A percentile compares a stretch with the other conserved stretches of the same genome.
phyloP scores from a whole-genome alignment of 225 moss, liverwort and hornwort species.

The Asterella californica region DNA sequence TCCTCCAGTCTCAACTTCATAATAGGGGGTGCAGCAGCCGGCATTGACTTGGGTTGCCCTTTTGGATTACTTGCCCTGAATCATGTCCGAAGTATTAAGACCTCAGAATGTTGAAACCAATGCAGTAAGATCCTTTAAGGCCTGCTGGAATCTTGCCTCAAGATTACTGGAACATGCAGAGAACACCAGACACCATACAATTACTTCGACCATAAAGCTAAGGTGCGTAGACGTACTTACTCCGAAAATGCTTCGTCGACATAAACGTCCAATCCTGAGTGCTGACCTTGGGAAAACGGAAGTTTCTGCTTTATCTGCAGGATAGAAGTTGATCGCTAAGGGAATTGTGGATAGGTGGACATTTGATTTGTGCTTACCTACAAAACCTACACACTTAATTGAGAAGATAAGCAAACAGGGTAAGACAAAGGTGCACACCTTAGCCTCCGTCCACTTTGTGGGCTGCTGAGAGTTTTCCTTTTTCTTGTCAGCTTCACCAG shows the following conservation, averaged over 20 bases:
- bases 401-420: not conserved
- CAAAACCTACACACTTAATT: not conserved
- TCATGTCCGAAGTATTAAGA: not conserved
- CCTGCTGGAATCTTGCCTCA: not conserved
- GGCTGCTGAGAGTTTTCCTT: conserved; percentile 83
- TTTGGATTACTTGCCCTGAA: conserved; percentile 19
- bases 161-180: not conserved
- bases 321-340: not conserved
- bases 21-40: conserved; percentile 17
- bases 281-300: conserved; percentile 33
- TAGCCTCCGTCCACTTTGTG: conserved; percentile 67
- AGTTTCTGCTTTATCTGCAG: conserved; percentile 35
- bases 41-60: conserved; percentile 4
- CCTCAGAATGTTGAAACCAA: not conserved
- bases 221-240: conserved; percentile 21
- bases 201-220: not conserved
- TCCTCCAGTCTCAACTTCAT: conserved; percentile 40
- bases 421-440: conserved; percentile 21
- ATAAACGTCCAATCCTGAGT: conserved; percentile 41
- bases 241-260: conserved; percentile 44
- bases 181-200: too few species aligned
- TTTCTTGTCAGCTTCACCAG: conserved; percentile 49
- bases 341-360: not conserved
- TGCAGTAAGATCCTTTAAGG: not conserved
- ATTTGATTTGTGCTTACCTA: not conserved